Percentiles rank a stretch among this genome's conserved stretches.
These are phyloP conservation scores for Fonsecaea pedrosoi DNA, from an alignment of 2,329 filamentous ascomycete species.

Conservation along the genomic window DNA sequence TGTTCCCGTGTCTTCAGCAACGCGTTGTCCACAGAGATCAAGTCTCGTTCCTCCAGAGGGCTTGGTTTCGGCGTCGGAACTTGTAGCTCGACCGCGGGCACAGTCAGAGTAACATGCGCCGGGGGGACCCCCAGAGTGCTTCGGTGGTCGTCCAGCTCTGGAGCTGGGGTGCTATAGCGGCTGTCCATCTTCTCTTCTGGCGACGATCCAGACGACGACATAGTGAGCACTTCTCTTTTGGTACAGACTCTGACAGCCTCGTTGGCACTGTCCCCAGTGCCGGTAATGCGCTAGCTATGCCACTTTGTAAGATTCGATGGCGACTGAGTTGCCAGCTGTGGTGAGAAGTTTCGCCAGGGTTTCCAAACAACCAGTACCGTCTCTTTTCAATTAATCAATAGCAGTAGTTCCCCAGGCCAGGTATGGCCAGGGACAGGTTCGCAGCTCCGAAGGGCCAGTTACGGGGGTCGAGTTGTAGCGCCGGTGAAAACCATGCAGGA, in stretches of 20 bases:
- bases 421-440: slow-evolving; percentile 20
- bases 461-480: slow-evolving; percentile 97
- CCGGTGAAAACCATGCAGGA: slow-evolving; percentile 92
- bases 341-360: not conserved
- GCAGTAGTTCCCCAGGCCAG: slow-evolving; percentile 22
- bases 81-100: slow-evolving; percentile 41
- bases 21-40: slow-evolving; percentile 50
- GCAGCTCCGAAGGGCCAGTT: slow-evolving; percentile 64
- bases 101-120: slow-evolving; percentile 62
- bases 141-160: slow-evolving; percentile 84
- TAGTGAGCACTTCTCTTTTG: slow-evolving; percentile 38
- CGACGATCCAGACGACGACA: slow-evolving; percentile 60
- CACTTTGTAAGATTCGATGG: slow-evolving; percentile 23
- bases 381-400: slow-evolving; percentile 17
- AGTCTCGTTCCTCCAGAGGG: slow-evolving; percentile 47
- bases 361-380: slow-evolving; percentile 1
- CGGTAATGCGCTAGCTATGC: slow-evolving; percentile 17
- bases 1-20: slow-evolving; percentile 28
- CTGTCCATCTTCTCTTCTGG: slow-evolving; percentile 67
- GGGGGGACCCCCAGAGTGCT: slow-evolving; percentile 42
- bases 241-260: slow-evolving; percentile 8
- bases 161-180: slow-evolving; percentile 68
- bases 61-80: slow-evolving; percentile 39
- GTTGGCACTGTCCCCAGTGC: slow-evolving; percentile 23
- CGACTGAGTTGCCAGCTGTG: slow-evolving; percentile 14